These are phyloP conservation scores for Grosmannia penicillata DNA, from an alignment of 2,329 filamentous ascomycete species.

Conservation along the genomic window DNA sequence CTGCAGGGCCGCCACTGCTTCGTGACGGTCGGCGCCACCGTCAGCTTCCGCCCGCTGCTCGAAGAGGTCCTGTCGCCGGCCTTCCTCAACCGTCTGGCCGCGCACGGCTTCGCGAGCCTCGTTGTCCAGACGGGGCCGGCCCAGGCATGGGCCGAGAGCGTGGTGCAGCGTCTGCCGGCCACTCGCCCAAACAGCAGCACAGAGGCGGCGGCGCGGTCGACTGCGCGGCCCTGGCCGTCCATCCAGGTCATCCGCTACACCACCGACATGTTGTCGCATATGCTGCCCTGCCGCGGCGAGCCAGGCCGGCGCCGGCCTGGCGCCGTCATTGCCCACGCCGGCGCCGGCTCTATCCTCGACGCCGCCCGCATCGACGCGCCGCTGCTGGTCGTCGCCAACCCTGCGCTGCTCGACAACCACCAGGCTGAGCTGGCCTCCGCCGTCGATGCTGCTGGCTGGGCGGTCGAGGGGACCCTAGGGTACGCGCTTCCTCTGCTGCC, in stretches of 20 bases:
- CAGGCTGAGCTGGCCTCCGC: slow-evolving; percentile 75
- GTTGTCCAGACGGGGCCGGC: slow-evolving; percentile 70
- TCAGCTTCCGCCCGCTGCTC: slow-evolving; percentile 62
- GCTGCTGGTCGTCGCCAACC: slow-evolving; percentile 83
- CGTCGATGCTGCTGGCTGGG: slow-evolving; percentile 60
- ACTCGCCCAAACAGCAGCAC: slow-evolving; percentile 20
- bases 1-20: slow-evolving; percentile 41
- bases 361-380: slow-evolving; percentile 59
- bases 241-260: slow-evolving; percentile 47
- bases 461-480: slow-evolving; percentile 55
- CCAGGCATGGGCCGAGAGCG: slow-evolving; percentile 34
- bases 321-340: slow-evolving; percentile 77
- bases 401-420: slow-evolving; percentile 71
- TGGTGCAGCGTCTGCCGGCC: slow-evolving; percentile 15
- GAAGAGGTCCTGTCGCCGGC: slow-evolving; percentile 42
- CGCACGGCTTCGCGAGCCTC: slow-evolving; percentile 53
- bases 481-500: slow-evolving; percentile 28
- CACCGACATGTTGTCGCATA: slow-evolving; percentile 42
- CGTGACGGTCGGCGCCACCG: slow-evolving; percentile 85
- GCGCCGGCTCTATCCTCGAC: slow-evolving; percentile 79
- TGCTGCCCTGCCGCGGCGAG: slow-evolving; percentile 36
- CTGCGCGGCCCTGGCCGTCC: slow-evolving; percentile 2
- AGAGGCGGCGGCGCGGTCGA: background rate
- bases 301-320: slow-evolving; percentile 39
- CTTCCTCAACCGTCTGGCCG: slow-evolving; percentile 48